Conservation (phyloP, 352 stramenopile genomes). For the Phytophthora podocarpi region DNA sequence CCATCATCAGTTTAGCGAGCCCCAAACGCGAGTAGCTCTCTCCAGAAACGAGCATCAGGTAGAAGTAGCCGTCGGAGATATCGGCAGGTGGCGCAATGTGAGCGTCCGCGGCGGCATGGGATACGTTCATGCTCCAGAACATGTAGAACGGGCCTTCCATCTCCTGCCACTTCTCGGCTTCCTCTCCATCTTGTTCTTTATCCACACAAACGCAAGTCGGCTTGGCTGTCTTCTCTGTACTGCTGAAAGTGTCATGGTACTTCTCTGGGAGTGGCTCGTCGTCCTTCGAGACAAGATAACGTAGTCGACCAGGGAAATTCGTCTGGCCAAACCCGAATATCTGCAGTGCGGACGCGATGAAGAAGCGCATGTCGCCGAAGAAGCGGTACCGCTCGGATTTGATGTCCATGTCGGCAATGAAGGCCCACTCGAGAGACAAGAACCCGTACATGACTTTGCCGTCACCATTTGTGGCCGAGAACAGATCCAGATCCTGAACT, state of each 20-base stretch:
- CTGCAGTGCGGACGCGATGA: constrained; percentile 44
- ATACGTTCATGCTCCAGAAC: constrained; percentile 70
- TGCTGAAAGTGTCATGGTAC: constrained; percentile 40
- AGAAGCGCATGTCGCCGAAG: constrained; percentile 66
- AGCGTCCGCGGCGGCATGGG: constrained; percentile 49
- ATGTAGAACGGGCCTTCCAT: constrained; percentile 59
- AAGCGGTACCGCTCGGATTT: constrained; percentile 65
- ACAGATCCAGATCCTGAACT: constrained; percentile 69
- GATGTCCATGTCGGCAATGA: constrained; percentile 81
- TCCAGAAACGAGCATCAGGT: constrained; percentile 58
- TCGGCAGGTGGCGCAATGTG: constrained; percentile 49
- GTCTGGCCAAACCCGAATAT: constrained; percentile 46
- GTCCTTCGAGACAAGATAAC: constrained; percentile 42
- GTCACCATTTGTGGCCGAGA: constrained; percentile 49
- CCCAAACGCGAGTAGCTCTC: constrained; percentile 41
- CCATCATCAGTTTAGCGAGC: constrained; percentile 55
- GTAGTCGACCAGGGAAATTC: constrained; percentile 44
- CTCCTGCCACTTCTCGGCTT: constrained; percentile 38
- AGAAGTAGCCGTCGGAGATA: constrained; percentile 65
- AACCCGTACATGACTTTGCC: constrained; percentile 75
- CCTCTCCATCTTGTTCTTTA: constrained; percentile 10
- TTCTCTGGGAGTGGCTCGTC: constrained; percentile 35
- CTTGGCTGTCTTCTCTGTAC: constrained; percentile 9
- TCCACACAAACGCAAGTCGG: constrained; percentile 34
- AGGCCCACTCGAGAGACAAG: constrained; percentile 86